These are phyloP conservation scores for Streptanthus diversifolius DNA, from an alignment of 345 rosid species.

Conservation along the genomic window DNA sequence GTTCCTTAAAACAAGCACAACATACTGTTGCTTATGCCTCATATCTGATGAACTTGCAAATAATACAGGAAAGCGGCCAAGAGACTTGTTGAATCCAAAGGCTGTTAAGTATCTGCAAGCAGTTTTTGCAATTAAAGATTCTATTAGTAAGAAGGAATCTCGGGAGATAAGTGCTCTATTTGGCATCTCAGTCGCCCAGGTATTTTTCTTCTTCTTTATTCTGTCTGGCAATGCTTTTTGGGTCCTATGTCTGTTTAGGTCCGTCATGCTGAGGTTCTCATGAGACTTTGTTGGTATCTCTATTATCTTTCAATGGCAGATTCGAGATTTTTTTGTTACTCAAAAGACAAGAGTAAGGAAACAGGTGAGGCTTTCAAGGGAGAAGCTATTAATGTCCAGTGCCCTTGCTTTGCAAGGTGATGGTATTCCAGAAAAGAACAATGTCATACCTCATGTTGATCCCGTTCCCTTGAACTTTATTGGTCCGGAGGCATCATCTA, in stretches of 20 bases:
- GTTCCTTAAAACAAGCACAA: background rate
- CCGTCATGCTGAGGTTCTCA: background rate
- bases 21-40: background rate
- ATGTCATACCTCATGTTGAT: slow-evolving; percentile 10
- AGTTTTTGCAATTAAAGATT: slow-evolving; percentile 87
- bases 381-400: slow-evolving; percentile 51
- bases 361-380: slow-evolving; percentile 72
- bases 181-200: slow-evolving; percentile 88
- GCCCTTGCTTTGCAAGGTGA: slow-evolving; percentile 27
- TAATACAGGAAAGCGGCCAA: slow-evolving; percentile 86
- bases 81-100: slow-evolving; percentile 92
- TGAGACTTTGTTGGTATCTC: background rate
- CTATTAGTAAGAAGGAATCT: slow-evolving; percentile 87
- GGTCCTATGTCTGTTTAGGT: background rate
- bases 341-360: slow-evolving; percentile 87
- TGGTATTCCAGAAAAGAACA: slow-evolving; percentile 27
- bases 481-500: slow-evolving; percentile 39
- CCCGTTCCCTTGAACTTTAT: slow-evolving; percentile 33
- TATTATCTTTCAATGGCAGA: slow-evolving; percentile 43
- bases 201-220: slow-evolving; percentile 20
- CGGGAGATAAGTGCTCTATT: slow-evolving; percentile 91
- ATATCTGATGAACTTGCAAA: slow-evolving; percentile 14
- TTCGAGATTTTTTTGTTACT: slow-evolving; percentile 80
- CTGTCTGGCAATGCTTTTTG: background rate
- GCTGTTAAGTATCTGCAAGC: slow-evolving; percentile 92